These are phyloP conservation scores for Blyttiomyces sp. DNA, from an alignment of 371 early-diverging fungal genomes.

Conservation along the genomic window DNA sequence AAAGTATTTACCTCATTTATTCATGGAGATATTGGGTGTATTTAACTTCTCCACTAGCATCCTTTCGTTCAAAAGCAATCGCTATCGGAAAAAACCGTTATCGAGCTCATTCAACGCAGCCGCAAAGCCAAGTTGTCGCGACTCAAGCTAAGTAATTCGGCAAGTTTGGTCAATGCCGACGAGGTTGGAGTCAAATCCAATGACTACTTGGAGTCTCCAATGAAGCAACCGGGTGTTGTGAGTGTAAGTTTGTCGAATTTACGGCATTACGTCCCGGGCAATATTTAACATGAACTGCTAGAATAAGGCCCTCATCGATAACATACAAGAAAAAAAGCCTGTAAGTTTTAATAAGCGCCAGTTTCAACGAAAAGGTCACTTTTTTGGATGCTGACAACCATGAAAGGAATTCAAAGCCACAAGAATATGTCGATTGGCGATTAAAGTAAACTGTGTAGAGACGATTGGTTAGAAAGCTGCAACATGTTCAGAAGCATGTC, in stretches of 20 bases:
- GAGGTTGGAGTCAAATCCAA: no score
- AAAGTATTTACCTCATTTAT: constrained; percentile 19
- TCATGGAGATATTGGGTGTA: background rate
- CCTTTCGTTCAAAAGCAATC: constrained; percentile 32
- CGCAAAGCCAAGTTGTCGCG: background rate
- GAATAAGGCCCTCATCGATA: background rate
- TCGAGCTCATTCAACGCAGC: constrained; percentile 35
- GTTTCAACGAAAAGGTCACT: no score
- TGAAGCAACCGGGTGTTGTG: background rate
- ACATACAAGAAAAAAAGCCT: background rate
- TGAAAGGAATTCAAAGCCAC: constrained; percentile 40
- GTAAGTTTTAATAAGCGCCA: background rate
- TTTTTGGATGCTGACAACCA: no score
- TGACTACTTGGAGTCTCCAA: background rate
- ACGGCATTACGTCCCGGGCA: background rate
- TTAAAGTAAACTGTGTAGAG: constrained; percentile 50
- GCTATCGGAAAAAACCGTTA: constrained; percentile 14
- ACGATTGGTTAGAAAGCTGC: constrained; percentile 29
- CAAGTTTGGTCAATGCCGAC: no score
- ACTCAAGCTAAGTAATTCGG: no score
- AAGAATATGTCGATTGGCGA: constrained; percentile 43
- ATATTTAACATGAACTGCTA: background rate
- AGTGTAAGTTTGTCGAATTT: background rate
- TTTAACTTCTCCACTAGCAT: constrained; percentile 27
- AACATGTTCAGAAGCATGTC: background rate